These are phyloP conservation scores for Yamadazyma songkhlaensis DNA, from an alignment of 1,139 yeast genomes.

Conservation along the genomic window DNA sequence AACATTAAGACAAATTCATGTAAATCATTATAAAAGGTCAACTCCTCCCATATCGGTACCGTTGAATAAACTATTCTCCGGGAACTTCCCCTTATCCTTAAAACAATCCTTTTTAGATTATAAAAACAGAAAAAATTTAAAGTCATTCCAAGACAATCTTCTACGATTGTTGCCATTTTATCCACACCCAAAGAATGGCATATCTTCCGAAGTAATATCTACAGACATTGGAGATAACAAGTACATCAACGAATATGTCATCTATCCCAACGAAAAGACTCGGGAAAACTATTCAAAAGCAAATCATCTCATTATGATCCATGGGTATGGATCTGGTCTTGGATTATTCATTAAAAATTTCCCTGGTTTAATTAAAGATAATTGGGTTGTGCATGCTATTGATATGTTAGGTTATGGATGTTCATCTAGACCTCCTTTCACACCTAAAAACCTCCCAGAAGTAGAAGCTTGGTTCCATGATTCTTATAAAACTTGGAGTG, in stretches of 20 bases:
- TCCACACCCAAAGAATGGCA: slow-evolving; percentile 33
- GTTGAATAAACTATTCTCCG: slow-evolving; percentile 45
- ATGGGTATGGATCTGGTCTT: slow-evolving; percentile 78
- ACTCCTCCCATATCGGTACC: slow-evolving; percentile 68
- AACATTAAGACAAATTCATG: not conserved
- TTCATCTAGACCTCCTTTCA: slow-evolving; percentile 56
- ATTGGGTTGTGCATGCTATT: slow-evolving; percentile 69
- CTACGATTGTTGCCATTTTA: slow-evolving; percentile 40
- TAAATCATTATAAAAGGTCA: slow-evolving; percentile 37
- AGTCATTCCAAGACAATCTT: slow-evolving; percentile 52
- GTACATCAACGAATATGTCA: slow-evolving; percentile 62
- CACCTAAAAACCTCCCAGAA: slow-evolving; percentile 23
- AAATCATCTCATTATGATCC: slow-evolving; percentile 64
- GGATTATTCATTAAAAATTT: slow-evolving; percentile 69
- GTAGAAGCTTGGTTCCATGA: slow-evolving; percentile 57
- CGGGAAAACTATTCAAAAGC: slow-evolving; percentile 19
- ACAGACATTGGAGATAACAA: slow-evolving; percentile 42
- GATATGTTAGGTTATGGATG: slow-evolving; percentile 79
- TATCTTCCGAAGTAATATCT: slow-evolving; percentile 30
- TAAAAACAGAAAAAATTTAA: slow-evolving; percentile 35
- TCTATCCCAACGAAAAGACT: slow-evolving; percentile 43
- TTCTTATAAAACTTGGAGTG: slow-evolving; percentile 47
- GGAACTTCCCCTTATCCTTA: slow-evolving; percentile 56
- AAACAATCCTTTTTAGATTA: slow-evolving; percentile 54
- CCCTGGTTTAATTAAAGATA: slow-evolving; percentile 33